These are phyloP conservation scores for Maudiozyma turicensis DNA, from an alignment of 805 yeast species.

Conservation along the genomic window DNA sequence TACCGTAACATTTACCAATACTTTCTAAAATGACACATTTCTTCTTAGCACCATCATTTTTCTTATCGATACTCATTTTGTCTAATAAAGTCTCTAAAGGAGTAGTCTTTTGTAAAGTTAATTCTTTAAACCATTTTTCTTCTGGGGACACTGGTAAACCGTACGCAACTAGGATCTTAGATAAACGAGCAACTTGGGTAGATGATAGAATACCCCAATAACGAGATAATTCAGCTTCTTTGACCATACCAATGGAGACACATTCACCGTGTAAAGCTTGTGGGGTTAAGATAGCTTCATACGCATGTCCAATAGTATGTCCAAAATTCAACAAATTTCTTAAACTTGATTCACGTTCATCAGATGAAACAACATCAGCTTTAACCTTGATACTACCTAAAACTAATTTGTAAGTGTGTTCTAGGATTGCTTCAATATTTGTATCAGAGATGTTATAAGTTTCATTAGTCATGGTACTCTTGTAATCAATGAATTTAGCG, in stretches of 20 bases:
- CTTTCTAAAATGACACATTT: constrained; percentile 73
- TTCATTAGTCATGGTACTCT: constrained; percentile 8
- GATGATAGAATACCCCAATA: constrained; percentile 83
- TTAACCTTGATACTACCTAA: constrained; percentile 80
- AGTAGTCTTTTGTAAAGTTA: constrained; percentile 59
- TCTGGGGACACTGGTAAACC: constrained; percentile 73
- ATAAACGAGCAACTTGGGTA: constrained; percentile 83
- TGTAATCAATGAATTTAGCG: constrained; percentile 7
- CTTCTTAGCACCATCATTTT: constrained; percentile 87
- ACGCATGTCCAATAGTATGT: constrained; percentile 96
- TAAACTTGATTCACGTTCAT: constrained; percentile 91
- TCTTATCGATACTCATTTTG: constrained; percentile 93
- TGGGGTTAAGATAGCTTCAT: constrained; percentile 94
- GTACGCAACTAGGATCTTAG: constrained; percentile 75
- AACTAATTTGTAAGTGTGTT: constrained; percentile 70
- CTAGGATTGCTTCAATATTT: constrained; percentile 58
- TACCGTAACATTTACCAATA: constrained; percentile 85
- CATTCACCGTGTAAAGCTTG: constrained; percentile 97
- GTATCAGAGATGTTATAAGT: constrained; percentile 36
- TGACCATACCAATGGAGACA: constrained; percentile 93
- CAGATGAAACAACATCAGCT: constrained; percentile 87
- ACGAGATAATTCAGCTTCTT: constrained; percentile 92
- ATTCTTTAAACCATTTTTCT: constrained; percentile 60
- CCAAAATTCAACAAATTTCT: constrained; percentile 92
- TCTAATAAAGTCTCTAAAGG: constrained; percentile 67